A percentile compares a stretch with the other conserved stretches of the same genome.
phyloP scores from a whole-genome alignment of 495 filamentous ascomycete genomes.

The Choiromyces venosus region DNA sequence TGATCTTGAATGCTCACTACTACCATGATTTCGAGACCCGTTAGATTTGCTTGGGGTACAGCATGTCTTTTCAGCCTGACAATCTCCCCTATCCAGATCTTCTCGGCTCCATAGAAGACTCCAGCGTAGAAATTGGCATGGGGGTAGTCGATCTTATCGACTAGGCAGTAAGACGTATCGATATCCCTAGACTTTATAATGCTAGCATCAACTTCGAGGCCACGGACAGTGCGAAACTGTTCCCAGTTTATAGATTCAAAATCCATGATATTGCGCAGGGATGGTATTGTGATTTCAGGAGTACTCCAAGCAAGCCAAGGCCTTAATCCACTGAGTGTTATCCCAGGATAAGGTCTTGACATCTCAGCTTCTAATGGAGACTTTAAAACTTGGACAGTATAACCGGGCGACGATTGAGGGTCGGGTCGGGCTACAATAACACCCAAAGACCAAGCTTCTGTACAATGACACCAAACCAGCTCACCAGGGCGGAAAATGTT shows the following conservation, averaged over 20 bases:
- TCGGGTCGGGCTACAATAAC: slow-evolving; percentile 44
- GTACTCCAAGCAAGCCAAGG: slow-evolving; percentile 63
- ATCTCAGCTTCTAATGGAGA: slow-evolving; percentile 37
- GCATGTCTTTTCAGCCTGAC: slow-evolving; percentile 46
- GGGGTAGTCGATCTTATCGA: slow-evolving; percentile 47
- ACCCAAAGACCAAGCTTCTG: slow-evolving; percentile 54
- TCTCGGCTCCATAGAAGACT: slow-evolving; percentile 60
- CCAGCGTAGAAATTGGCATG: slow-evolving; percentile 50
- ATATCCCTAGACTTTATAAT: slow-evolving; percentile 57
- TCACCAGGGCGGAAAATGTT: slow-evolving; percentile 57
- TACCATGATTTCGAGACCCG: slow-evolving; percentile 52
- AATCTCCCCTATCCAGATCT: slow-evolving; percentile 57
- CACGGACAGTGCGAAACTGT: slow-evolving; percentile 32
- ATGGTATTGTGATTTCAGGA: slow-evolving; percentile 45
- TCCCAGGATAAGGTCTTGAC: slow-evolving; percentile 28
- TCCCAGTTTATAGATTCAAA: slow-evolving; percentile 55
- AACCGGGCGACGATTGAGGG: slow-evolving; percentile 15
- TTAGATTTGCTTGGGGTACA: slow-evolving; percentile 32
- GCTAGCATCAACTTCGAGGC: slow-evolving; percentile 55
- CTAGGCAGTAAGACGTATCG: slow-evolving; percentile 53
- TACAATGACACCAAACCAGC: slow-evolving; percentile 56
- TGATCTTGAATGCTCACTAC: slow-evolving; percentile 44
- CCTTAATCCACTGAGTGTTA: slow-evolving; percentile 43
- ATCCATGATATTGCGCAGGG: slow-evolving; percentile 22
- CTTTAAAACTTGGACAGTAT: slow-evolving; percentile 42